A percentile compares a stretch with the other conserved stretches of the same genome.
These are phyloP conservation scores for Clonostachys rhizophaga DNA, from an alignment of 2,329 filamentous ascomycete genomes.

Conservation along the genomic window DNA sequence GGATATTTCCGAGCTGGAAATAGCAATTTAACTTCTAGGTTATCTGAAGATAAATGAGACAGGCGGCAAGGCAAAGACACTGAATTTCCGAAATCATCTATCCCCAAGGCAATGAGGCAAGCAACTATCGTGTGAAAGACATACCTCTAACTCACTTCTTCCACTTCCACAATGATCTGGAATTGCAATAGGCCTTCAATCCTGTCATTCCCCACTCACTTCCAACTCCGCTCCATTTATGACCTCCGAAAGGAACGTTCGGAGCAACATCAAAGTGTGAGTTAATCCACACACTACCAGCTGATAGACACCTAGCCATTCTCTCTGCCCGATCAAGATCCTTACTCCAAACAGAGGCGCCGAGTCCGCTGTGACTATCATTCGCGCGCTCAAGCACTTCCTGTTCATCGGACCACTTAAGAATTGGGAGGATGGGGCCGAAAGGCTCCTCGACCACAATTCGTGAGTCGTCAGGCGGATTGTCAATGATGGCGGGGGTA, in stretches of 20 bases:
- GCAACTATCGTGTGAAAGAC: too few relatives aligned
- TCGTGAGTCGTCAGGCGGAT: constrained; percentile 49
- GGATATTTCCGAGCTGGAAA: too few relatives aligned
- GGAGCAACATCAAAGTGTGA: constrained; percentile 29
- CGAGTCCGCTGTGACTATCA: constrained; percentile 44
- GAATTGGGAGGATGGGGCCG: constrained; percentile 57
- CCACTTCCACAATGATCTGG: neutral
- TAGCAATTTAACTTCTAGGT: too few relatives aligned
- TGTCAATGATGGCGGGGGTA: constrained; percentile 53
- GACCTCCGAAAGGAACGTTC: constrained; percentile 38
- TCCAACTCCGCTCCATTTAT: constrained; percentile 46
- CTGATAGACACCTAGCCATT: constrained; percentile 49
- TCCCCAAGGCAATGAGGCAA: too few relatives aligned
- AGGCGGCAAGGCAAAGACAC: too few relatives aligned
- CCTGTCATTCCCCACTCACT: constrained; percentile 36
- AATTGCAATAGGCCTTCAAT: constrained; percentile 23
- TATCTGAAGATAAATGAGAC: too few relatives aligned
- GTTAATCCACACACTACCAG: constrained; percentile 59
- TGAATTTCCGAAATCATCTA: too few relatives aligned
- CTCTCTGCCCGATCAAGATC: constrained; percentile 43
- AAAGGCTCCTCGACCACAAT: constrained; percentile 51
- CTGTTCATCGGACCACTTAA: constrained; percentile 56
- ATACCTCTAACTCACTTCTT: too few relatives aligned
- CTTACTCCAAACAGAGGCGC: constrained; percentile 52
- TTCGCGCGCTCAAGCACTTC: constrained; percentile 55